These are phyloP conservation scores for Closterium sp. DNA, from an alignment of 139 green algal genomes.

Conservation along the genomic window DNA sequence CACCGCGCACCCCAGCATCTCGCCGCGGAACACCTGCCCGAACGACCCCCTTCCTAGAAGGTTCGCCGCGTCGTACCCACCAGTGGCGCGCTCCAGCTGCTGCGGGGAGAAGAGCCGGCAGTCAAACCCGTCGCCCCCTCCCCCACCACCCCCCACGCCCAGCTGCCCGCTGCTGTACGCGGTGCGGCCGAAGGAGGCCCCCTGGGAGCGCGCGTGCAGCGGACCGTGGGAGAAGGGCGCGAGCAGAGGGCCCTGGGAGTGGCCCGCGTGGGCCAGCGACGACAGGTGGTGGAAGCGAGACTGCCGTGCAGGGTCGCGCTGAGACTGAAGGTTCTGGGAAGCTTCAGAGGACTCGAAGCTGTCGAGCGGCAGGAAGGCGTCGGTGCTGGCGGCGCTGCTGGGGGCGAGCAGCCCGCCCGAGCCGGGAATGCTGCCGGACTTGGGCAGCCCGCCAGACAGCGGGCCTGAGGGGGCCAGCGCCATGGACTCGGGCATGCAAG, in stretches of 20 bases:
- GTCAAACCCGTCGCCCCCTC: neutral
- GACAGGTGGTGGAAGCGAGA: neutral
- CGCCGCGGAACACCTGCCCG: neutral
- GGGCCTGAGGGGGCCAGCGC: too few species aligned
- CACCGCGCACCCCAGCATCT: neutral
- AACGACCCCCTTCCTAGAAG: neutral
- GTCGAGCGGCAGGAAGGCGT: neutral
- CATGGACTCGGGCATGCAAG: neutral
- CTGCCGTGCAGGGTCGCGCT: too few species aligned
- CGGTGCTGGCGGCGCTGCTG: neutral
- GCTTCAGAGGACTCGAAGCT: neutral
- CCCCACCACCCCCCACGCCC: too few species aligned
- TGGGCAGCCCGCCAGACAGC: neutral
- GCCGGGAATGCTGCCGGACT: neutral
- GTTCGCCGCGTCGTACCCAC: neutral
- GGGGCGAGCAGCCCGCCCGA: neutral
- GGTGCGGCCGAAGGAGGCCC: neutral
- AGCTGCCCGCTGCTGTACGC: neutral
- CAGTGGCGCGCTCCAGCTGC: neutral
- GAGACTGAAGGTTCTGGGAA: neutral
- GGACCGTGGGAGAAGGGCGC: neutral
- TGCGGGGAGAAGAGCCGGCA: neutral
- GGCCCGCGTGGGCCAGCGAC: neutral
- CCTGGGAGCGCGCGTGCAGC: neutral
- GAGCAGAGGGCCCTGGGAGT: neutral